phyloP scores from a whole-genome alignment of 768 basidiomycete genomes.

The Boletus rufocinnamomeus region DNA sequence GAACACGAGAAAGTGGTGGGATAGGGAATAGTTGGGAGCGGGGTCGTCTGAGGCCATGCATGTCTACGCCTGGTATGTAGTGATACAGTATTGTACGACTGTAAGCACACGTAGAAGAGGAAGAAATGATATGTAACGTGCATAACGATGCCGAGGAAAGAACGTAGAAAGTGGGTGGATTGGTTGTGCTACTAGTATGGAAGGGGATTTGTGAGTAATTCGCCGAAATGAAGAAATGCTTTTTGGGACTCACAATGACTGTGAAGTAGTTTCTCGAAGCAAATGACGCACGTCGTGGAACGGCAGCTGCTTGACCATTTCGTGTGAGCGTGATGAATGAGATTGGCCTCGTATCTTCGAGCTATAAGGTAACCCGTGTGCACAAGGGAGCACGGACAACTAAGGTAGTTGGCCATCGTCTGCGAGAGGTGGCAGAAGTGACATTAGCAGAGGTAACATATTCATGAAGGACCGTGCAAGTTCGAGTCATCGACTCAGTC shows the following conservation, averaged over 20 bases:
- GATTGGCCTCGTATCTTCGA: too few species aligned
- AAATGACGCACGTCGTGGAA: constrained; percentile 45
- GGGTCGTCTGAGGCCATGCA: constrained; percentile 25
- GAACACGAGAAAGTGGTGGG: constrained; percentile 62
- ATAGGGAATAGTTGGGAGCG: constrained; percentile 57
- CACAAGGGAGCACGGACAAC: too few species aligned
- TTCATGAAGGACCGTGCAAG: too few species aligned
- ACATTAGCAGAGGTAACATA: too few species aligned
- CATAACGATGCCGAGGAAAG: constrained; percentile 55
- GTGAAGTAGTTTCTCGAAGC: constrained; percentile 49
- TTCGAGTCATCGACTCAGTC: too few species aligned
- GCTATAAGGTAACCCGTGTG: too few species aligned
- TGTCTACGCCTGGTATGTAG: constrained; percentile 36
- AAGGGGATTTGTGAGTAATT: constrained; percentile 2
- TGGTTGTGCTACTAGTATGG: constrained; percentile 50
- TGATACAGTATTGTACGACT: constrained; percentile 40
- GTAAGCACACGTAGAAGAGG: constrained; percentile 48
- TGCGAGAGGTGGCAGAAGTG: too few species aligned
- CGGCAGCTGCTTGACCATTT: constrained; percentile 38
- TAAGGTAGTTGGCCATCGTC: too few species aligned
- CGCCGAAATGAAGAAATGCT: not conserved
- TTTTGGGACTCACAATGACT: constrained; percentile 51
- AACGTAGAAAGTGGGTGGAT: constrained; percentile 54
- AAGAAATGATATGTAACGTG: constrained; percentile 50
- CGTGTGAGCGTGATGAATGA: too few species aligned